Evolutionary conservation across 139 green algal species (phyloP), one percentile per base, ranked within the genome.

Genomic region (Picochlorum sp.): DNA sequence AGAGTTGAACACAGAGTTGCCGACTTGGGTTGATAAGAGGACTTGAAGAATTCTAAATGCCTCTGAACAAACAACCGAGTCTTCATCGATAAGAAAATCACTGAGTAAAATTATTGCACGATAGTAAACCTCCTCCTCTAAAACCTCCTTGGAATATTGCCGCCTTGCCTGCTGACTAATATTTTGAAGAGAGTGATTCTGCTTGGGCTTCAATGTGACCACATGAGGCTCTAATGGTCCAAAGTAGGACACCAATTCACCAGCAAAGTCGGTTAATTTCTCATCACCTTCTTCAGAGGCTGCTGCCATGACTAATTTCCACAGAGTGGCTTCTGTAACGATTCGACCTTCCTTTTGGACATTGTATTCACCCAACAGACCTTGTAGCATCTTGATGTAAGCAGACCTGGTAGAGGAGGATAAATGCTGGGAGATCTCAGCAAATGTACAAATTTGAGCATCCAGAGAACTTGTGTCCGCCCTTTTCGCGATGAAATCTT

Each of bases 211-310:
- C 60, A 84, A 84, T 4, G 75, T 75, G 2, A 85, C 75, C 28
- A 67, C 54, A 2, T 66, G 56, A 30, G 78, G 64, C 23, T 74
- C 56, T 34, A 82, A 69, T 1, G 81, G 79, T 1, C 81, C 81
- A 18, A 72, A 49, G 3, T 76, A 14, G 3, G 81, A 80, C 38
- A 87, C 64, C 52, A 87, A 75, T 63, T 82, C 65, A 3, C 65
- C 77, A 24, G 69, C 51, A 58, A 76, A 76, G n/a, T 62, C 70
- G 32, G 71, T 64, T 44, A 86, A 41, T 9, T 9, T 60, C 24
- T 64, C 49, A 16, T 30, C 44, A 49, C 84, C 76, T 0, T 26
- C 65, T 54, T 20, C 47, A 54, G 16, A 26, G 18, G 16, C 47
- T 54, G 47, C 47, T 26, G 47, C 58, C 56, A 68, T 49, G 0